phyloP scores from a whole-genome alignment of 805 yeast species.

The Saturnispora besseyi region DNA sequence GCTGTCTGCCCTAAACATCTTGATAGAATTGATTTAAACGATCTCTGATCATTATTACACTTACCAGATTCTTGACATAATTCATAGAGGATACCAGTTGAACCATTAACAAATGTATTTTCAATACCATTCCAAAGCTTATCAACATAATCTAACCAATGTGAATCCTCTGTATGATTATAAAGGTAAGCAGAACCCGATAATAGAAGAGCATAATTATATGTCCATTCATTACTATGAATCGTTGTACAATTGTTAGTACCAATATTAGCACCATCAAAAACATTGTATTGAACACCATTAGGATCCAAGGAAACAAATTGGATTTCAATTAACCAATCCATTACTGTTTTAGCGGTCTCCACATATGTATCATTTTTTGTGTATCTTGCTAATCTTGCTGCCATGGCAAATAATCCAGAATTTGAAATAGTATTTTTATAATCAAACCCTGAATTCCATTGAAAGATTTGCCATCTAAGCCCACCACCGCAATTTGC shows the following conservation, averaged over 20 bases:
- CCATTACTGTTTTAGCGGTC: conserved; percentile 63
- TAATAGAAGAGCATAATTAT: conserved; percentile 59
- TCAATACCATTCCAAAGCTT: conserved; percentile 31
- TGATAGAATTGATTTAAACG: conserved; percentile 63
- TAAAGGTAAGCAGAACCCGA: conserved; percentile 66
- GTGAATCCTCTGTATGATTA: conserved; percentile 43
- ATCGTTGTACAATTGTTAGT: conserved; percentile 39
- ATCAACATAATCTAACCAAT: conserved; percentile 34
- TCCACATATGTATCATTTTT: conserved; percentile 62
- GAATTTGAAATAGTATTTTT: conserved; percentile 88
- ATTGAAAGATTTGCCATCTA: conserved; percentile 86
- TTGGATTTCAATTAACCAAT: conserved; percentile 41
- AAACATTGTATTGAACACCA: conserved; percentile 31
- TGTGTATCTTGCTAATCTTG: conserved; percentile 75
- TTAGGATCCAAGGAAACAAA: conserved; percentile 17
- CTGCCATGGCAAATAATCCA: conserved; percentile 69
- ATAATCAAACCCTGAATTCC: conserved; percentile 83
- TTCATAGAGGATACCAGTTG: conserved; percentile 46
- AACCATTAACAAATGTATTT: conserved; percentile 36
- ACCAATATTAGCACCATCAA: conserved; percentile 50
- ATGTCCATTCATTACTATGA: conserved; percentile 51
- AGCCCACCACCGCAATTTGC: conserved; percentile 63
- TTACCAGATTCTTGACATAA: conserved; percentile 44
- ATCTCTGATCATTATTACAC: conserved; percentile 71
- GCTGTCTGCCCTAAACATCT: conserved; percentile 55